A percentile compares a stretch with the other conserved stretches of the same genome.
phyloP scores from a whole-genome alignment of 176 grass and related monocot species.

The Phoenix dactylifera region DNA sequence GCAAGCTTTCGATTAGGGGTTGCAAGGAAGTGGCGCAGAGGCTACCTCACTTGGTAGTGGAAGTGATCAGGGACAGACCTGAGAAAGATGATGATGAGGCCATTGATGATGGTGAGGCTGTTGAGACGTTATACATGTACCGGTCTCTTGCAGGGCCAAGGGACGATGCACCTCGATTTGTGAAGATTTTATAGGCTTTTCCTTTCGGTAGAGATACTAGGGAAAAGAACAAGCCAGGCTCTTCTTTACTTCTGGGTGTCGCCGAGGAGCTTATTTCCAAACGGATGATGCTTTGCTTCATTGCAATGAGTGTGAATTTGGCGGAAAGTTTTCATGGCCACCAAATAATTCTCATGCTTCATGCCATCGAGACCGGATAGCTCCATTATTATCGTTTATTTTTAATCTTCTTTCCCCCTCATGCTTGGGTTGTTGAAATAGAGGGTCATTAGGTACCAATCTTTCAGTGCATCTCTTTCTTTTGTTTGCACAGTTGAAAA shows the following conservation, averaged over 20 bases:
- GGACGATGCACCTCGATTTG: conserved; percentile 64
- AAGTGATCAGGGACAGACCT: conserved; percentile 45
- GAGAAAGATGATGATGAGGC: conserved; percentile 21
- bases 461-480: too few species aligned
- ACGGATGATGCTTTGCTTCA: not conserved
- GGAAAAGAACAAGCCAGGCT: not conserved
- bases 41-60: conserved; percentile 69
- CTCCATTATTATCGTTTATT: not conserved
- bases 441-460: not conserved
- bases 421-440: not conserved
- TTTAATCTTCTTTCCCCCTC: not conserved
- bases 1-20: conserved; percentile 56
- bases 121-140: conserved; percentile 95
- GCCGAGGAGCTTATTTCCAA: conserved; percentile 1
- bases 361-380: not conserved
- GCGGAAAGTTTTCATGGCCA: conserved; percentile 17
- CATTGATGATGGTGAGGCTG: conserved; percentile 28
- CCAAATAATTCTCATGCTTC: not conserved
- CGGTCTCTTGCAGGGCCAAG: conserved; percentile 78
- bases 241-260: conserved; percentile 4
- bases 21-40: conserved; percentile 73
- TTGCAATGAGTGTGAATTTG: conserved; percentile 7
- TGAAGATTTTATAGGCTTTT: conserved; percentile 59
- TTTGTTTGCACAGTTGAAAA: conserved; percentile 14
- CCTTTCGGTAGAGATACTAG: not conserved